Conservation (phyloP, 2,329 filamentous ascomycete genomes). For the Exophiala dermatitidis region DNA sequence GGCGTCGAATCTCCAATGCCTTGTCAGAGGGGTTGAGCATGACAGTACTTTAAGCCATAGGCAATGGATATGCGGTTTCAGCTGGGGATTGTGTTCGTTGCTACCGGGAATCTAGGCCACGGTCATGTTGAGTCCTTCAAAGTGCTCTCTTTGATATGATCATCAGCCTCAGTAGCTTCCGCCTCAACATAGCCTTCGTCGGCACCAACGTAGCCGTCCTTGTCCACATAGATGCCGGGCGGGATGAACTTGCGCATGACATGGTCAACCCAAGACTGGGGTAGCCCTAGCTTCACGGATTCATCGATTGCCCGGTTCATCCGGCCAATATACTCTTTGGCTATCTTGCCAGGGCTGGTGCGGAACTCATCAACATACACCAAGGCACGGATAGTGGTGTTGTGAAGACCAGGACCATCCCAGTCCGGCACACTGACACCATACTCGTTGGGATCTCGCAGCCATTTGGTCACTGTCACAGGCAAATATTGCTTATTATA, state of each 20-base stretch:
- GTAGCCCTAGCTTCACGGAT: slow-evolving; percentile 31
- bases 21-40: no score
- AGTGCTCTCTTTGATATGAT: slow-evolving; percentile 10
- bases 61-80: neutral
- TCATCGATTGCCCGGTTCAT: slow-evolving; percentile 41
- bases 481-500: slow-evolving; percentile 28
- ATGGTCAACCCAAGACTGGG: slow-evolving; percentile 30
- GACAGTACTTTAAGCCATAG: no score
- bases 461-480: slow-evolving; percentile 23
- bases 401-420: neutral
- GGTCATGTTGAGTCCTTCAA: slow-evolving; percentile 1
- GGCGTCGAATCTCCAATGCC: neutral
- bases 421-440: slow-evolving; percentile 14
- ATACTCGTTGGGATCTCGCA: slow-evolving; percentile 17
- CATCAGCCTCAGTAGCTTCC: slow-evolving; percentile 7
- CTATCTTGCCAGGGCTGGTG: slow-evolving; percentile 31
- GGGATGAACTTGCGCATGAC: slow-evolving; percentile 38
- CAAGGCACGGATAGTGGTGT: slow-evolving; percentile 28
- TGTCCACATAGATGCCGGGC: slow-evolving; percentile 16
- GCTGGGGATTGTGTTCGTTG: neutral
- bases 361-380: slow-evolving; percentile 40
- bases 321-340: slow-evolving; percentile 35
- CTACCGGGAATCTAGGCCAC: neutral
- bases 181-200: slow-evolving; percentile 24
- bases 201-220: slow-evolving; percentile 23